These are phyloP conservation scores for Boletus calvinii DNA, from an alignment of 1,284 basidiomycete species.

Conservation along the genomic window DNA sequence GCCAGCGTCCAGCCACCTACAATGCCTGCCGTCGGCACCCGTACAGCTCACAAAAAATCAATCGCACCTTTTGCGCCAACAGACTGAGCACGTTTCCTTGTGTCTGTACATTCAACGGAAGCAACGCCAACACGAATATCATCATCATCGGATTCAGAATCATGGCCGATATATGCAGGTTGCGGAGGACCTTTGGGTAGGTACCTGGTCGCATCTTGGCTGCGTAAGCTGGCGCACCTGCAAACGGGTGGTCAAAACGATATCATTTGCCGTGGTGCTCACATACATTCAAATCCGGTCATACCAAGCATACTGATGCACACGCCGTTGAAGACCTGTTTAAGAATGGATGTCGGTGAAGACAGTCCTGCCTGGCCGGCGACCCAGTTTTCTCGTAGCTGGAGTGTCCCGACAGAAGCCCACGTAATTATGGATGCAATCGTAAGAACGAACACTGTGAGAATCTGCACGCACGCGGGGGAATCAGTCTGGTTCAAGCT, in stretches of 20 bases:
- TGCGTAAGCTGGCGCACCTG: constrained; percentile 64
- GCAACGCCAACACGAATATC: constrained; percentile 54
- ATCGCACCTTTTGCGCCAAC: constrained; percentile 51
- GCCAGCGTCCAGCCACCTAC: constrained; percentile 55
- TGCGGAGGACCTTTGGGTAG: constrained; percentile 59
- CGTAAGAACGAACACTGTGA: constrained; percentile 54
- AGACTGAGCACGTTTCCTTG: constrained; percentile 60
- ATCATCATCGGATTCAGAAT: constrained; percentile 54
- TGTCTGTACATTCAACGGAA: constrained; percentile 52
- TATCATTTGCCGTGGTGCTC: not conserved
- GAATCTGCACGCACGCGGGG: constrained; percentile 38
- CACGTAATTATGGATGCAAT: constrained; percentile 51
- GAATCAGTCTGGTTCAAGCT: constrained; percentile 8
- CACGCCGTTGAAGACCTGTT: constrained; percentile 59
- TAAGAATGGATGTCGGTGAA: constrained; percentile 35
- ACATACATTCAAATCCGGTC: constrained; percentile 66
- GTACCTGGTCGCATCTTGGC: constrained; percentile 53
- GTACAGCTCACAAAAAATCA: not conserved
- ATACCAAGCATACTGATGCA: constrained; percentile 69
- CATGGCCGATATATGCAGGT: constrained; percentile 60
- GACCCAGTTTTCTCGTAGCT: constrained; percentile 58
- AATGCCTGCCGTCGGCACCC: not conserved
- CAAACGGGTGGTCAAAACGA: not conserved
- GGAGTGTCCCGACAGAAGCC: constrained; percentile 46
- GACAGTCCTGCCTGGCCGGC: constrained; percentile 32